Evolutionary conservation across 129 eudicot genomes (phyloP), one percentile per base, ranked within the genome.

Genomic region (Flaveria robusta): DNA sequence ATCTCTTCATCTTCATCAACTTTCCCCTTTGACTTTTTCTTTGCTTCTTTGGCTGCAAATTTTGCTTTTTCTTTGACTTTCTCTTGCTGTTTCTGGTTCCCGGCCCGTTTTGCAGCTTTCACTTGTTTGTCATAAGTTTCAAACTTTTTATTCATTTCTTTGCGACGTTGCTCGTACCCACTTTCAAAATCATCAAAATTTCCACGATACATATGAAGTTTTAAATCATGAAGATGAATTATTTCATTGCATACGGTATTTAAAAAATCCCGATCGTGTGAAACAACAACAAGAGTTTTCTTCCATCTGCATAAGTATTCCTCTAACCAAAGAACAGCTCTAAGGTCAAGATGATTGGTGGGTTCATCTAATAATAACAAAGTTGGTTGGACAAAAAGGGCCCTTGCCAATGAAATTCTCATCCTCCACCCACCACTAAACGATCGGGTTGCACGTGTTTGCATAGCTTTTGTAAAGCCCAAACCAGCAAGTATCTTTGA

Each of bases 381-480:
- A 5, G 59, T 52, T 8, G 59, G 59, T 52, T 52, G 59, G 59
- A 52, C 59, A n/a, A 52, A 52, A 16, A 52, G 59, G 24, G 59
- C 59, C 59, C 59, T 16, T 15, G 20, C 59, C 59, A 52, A 52
- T 52, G 59, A n/a, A 16, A 52, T 16, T 14, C 59, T 52, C 10
- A 52, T 16, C 10, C 59, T 52, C 52, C 52, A 46, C 59, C 20
- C 23, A 52, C 22, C 59, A 52, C 22, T 52, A 52, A 52, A 18
- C n/a, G 59, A 52, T 16, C 24, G 20, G 59, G 22, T 52, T 2
- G 23, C 59, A 52, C 20, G 59, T 15, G 23, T 52, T 18, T 52
- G 59, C 59, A 52, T 52, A n/a, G 23, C 59, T 52, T 52, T 52
- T 52, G 59, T n/a, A 52, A 52, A 6, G 59, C 59, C 59, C 59